Conservation (phyloP, 2,329 filamentous ascomycete genomes). For the Nemania sp. region DNA sequence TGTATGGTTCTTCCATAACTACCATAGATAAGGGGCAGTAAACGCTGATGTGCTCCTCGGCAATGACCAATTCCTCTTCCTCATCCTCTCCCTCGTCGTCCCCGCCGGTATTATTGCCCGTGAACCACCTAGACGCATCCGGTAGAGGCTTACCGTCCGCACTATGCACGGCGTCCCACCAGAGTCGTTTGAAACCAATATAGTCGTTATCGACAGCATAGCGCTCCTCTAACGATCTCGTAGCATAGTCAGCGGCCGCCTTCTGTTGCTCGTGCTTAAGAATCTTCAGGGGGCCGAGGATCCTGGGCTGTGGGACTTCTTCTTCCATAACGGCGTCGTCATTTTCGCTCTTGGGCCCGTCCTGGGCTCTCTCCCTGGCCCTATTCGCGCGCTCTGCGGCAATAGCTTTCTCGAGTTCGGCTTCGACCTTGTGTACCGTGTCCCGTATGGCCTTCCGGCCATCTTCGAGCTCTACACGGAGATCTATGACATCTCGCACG, state of each 20-base stretch:
- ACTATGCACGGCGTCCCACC: conserved; percentile 65
- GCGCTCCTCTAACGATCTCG: conserved; percentile 58
- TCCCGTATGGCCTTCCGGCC: conserved; percentile 55
- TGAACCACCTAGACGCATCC: conserved; percentile 67
- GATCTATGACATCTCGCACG: conserved; percentile 63
- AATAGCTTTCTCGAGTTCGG: conserved; percentile 42
- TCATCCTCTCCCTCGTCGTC: conserved; percentile 59
- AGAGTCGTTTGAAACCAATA: conserved; percentile 67
- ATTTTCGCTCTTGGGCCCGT: conserved; percentile 42
- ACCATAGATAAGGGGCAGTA: conserved; percentile 77
- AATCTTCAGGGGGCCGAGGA: conserved; percentile 51
- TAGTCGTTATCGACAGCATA: conserved; percentile 71
- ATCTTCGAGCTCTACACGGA: conserved; percentile 63
- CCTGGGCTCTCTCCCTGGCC: background rate
- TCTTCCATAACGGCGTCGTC: conserved; percentile 47
- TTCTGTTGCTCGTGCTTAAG: conserved; percentile 53
- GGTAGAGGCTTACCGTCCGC: conserved; percentile 64
- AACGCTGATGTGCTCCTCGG: conserved; percentile 71
- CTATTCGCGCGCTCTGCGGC: conserved; percentile 37
- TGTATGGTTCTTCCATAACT: conserved; percentile 74
- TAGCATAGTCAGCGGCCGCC: conserved; percentile 58
- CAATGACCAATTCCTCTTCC: conserved; percentile 77
- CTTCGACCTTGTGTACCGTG: conserved; percentile 51
- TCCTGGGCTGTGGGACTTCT: conserved; percentile 44
- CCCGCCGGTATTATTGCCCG: conserved; percentile 53